A percentile compares a stretch with the other conserved stretches of the same genome.
phyloP scores from a whole-genome alignment of 169 alveolate genomes.

The Eimeria sp. region DNA sequence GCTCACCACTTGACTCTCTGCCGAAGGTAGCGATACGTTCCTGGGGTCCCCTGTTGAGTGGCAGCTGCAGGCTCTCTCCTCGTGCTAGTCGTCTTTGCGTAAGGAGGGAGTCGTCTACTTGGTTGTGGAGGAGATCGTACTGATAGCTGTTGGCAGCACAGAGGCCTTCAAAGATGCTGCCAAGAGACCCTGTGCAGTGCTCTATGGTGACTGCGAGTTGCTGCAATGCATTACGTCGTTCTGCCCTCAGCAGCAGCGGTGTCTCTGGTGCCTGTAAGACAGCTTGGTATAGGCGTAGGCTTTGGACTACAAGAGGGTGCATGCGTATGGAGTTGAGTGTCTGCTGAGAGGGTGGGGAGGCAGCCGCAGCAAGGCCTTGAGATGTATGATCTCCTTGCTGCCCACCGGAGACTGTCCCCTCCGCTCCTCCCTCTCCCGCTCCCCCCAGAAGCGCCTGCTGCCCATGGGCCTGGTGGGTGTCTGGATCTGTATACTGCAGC shows the following conservation, averaged over 20 bases:
- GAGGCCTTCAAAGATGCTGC: conserved; percentile 27
- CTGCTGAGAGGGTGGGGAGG: conserved; percentile 31
- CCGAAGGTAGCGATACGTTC: not conserved
- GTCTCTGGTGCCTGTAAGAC: conserved; percentile 84
- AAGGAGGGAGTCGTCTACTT: not conserved
- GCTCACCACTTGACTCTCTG: conserved; percentile 11
- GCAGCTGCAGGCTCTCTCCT: conserved; percentile 8
- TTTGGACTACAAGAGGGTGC: conserved; percentile 85
- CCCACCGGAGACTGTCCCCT: conserved; percentile 11
- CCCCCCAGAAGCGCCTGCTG: conserved; percentile 37
- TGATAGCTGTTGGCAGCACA: not conserved
- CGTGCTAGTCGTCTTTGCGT: not conserved
- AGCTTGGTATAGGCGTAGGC: conserved; percentile 86
- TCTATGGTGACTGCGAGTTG: not conserved
- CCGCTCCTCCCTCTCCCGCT: conserved; percentile 48
- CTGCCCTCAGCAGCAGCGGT: conserved; percentile 72
- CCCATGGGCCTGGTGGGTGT: not conserved
- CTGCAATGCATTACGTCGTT: conserved; percentile 79
- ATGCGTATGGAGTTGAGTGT: conserved; percentile 10
- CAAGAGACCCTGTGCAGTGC: not conserved
- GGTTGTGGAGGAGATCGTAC: not conserved
- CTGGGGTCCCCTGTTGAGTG: not conserved
- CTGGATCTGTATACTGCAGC: conserved; percentile 87
- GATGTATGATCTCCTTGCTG: not conserved
- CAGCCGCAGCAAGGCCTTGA: conserved; percentile 26